Base-by-base conservation (phyloP, 495 filamentous ascomycete species). In the Penicillium bialowiezense region DNA sequence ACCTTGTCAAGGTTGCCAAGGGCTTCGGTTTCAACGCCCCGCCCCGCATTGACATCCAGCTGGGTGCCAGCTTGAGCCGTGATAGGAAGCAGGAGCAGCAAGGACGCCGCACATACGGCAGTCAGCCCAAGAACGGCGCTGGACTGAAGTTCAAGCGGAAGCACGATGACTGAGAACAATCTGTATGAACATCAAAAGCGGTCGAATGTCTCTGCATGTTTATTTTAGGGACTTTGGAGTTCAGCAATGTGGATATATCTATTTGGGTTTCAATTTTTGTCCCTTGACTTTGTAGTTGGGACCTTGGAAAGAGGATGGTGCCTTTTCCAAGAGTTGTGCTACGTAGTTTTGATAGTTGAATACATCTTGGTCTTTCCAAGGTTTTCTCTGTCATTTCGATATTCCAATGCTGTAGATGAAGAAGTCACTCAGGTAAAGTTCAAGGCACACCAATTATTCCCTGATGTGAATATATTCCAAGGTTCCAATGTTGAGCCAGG, bases 1-100 rank as follows among this genome's bases (percentile, higher is more conserved):
- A 98, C 68, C 77, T 97, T 28, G 79, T 87, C 51, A 96, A 96
- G 74, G 87, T 98, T 13, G 90, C 93, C 39, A 96, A 92, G 79
- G 82, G 86, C 39, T 98, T 97, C 61, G 93, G 93, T 0, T 98
- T 98, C 66, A 63, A 78, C 4, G 81, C 86, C 0, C 92, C 93
- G n/a, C 93, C 93, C 8, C 79, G 90, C 37, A 87, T 98, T 23
- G 93, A 98, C 65, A 86, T 97, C 58, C 83, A 82, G 26, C 71
- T 98, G 23, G 90, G 91, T 0, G 83, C 91, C 6, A 91, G 92
- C 55, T 83, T 97, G 84, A 81, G 81, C 48, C 74, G 88, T 50
- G 89, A 95, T 60, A 97, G 95, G 83, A 93, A 91, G 73, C 68
- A 76, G 28, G 76, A 79, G 55, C 78, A 80, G 52, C 78, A 81